Evolutionary conservation across 495 filamentous ascomycete genomes (phyloP).

Genomic region (Viridothelium virens): DNA sequence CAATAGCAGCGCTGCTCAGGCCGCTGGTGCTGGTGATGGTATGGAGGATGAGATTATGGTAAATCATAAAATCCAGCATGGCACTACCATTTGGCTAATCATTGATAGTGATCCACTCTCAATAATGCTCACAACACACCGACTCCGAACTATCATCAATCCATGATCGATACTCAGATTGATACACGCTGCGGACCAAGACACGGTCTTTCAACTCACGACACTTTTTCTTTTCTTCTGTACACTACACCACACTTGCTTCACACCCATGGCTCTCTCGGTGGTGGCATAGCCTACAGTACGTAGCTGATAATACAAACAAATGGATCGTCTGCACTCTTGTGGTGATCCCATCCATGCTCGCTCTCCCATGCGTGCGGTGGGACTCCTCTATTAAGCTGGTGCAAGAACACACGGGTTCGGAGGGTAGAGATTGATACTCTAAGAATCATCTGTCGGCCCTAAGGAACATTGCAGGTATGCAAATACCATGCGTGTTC

Average conservation of each 20-base stretch:
- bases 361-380: background rate
- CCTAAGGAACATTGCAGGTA: background rate
- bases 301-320: conserved; percentile 5
- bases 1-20: conserved; percentile 21
- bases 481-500: background rate
- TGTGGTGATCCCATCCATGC: background rate
- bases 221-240: background rate
- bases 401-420: background rate
- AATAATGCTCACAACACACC: background rate
- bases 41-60: conserved; percentile 28
- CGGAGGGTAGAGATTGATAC: background rate
- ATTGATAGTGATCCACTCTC: background rate
- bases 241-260: background rate
- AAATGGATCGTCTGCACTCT: background rate
- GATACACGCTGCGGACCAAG: background rate
- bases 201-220: background rate
- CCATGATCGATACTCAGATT: background rate
- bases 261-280: background rate
- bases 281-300: background rate
- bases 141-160: background rate
- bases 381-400: background rate
- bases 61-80: background rate
- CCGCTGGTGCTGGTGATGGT: conserved; percentile 17
- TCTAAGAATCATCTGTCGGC: background rate
- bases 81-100: no score